A percentile compares a stretch with the other conserved stretches of the same genome.
phyloP scores from a whole-genome alignment of 495 filamentous ascomycete species.

The Aspergillus diversus region DNA sequence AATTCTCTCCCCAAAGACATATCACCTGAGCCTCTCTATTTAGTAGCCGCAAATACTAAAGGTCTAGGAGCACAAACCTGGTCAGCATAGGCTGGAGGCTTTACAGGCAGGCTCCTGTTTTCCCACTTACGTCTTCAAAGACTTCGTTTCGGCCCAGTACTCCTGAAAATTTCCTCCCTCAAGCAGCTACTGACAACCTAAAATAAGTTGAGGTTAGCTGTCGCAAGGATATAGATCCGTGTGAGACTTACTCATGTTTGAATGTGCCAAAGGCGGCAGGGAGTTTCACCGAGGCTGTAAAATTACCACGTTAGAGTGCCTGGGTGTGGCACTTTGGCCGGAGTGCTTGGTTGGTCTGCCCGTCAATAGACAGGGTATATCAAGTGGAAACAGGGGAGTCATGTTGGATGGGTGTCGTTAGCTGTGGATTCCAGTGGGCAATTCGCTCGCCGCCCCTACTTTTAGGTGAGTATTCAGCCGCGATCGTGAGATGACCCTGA shows the following conservation, averaged over 20 bases:
- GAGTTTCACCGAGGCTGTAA: constrained; percentile 21
- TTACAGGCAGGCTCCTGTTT: constrained; percentile 32
- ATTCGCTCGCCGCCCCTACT: too few species aligned
- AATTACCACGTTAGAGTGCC: not conserved
- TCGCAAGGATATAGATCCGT: not conserved
- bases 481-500: too few species aligned
- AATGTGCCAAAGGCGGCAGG: constrained; percentile 26
- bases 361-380: too few species aligned
- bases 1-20: constrained; percentile 28
- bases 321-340: too few species aligned
- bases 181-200: constrained; percentile 30
- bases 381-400: too few species aligned
- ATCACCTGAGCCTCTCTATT: constrained; percentile 24
- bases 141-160: constrained; percentile 24
- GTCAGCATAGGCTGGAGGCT: constrained; percentile 27
- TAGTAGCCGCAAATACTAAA: not conserved
- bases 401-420: too few species aligned
- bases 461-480: too few species aligned
- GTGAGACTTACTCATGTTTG: constrained; percentile 30
- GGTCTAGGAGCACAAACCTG: constrained; percentile 16
- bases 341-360: too few species aligned
- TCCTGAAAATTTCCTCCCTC: not conserved
- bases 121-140: constrained; percentile 29
- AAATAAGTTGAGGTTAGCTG: not conserved
- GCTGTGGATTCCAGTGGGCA: too few species aligned